Base-by-base conservation (phyloP, 257 asterid species). In the Capsicum baccatum region DNA sequence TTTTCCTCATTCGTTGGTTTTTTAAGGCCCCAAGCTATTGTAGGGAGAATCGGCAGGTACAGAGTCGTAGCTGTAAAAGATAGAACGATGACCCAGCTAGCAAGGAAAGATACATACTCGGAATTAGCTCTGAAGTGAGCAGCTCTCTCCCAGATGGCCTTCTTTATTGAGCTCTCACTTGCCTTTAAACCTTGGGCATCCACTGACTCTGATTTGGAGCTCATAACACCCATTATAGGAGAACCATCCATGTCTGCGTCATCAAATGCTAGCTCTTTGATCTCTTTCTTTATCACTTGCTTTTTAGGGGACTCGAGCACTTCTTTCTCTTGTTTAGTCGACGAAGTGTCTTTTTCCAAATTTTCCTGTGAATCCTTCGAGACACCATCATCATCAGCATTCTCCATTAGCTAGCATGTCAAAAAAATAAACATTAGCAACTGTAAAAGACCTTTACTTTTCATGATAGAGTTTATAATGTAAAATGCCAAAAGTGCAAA, bases 171-270 rank as follows among this genome's bases (percentile, higher is more conserved):
- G 89, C 90, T 88, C 84, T 97, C 93, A 52, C 88, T 93, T 84
- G 87, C 84, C 81, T 88, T 84, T 67, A 87, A 85, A 82, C 63
- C 89, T 87, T 86, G 90, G 85, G 88, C 71, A 58, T 85, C 89
- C 88, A 55, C 90, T n/a, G 39, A 44, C 79, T 86, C 97, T 79
- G 92, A 81, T 83, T 90, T 92, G 44, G 91, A 84, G 79, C 90
- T 85, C 83, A 94, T 84, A 82, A 95, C 92, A 47, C 97, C 98
- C 97, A 92, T 91, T 85, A 95, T 91, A 84, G 99, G 99, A 78
- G 98, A 97, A 87, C 93, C 98, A 80, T 95, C 98, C 89, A 85
- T 84, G 79, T 86, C 84, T 59, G 90, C 89, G 56, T 91, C 96
- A 39, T 89, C 92, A 71, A 79, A 47, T 83, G 87, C 84, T 42